Percentiles rank a stretch among this genome's conserved stretches.
These are phyloP conservation scores for Pseudogymnoascus sp. DNA, from an alignment of 2,329 filamentous ascomycete genomes.

Conservation along the genomic window DNA sequence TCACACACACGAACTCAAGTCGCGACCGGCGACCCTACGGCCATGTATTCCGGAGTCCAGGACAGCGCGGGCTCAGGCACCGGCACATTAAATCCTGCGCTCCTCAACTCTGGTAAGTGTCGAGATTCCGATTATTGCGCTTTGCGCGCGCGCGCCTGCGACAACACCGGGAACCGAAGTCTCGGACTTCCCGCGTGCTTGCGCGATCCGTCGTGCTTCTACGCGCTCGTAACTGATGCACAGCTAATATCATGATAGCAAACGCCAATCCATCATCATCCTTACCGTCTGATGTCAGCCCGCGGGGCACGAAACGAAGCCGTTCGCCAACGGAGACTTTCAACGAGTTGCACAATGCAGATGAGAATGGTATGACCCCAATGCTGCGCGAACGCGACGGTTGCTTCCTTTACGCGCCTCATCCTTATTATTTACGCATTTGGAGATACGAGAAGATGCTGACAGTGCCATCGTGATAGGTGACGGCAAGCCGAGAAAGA, in stretches of 20 bases:
- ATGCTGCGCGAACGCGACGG: background rate
- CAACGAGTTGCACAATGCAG: constrained; percentile 50
- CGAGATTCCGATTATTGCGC: constrained; percentile 18
- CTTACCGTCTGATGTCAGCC: constrained; percentile 45
- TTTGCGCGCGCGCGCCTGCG: constrained; percentile 17
- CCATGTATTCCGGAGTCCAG: constrained; percentile 10
- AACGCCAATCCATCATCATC: constrained; percentile 33
- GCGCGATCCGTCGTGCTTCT: constrained; percentile 25
- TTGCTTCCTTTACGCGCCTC: background rate
- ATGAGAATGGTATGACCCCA: constrained; percentile 65
- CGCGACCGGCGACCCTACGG: background rate
- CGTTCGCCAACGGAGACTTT: constrained; percentile 58
- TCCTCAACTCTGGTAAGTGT: constrained; percentile 54
- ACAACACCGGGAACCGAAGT: constrained; percentile 15
- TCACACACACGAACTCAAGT: constrained; percentile 5
- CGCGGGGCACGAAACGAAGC: constrained; percentile 71
- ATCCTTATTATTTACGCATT: background rate
- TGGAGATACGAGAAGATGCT: background rate
- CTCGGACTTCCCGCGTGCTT: constrained; percentile 10
- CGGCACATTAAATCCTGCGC: constrained; percentile 86
- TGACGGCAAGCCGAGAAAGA: constrained; percentile 34
- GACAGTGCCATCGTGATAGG: constrained; percentile 27
- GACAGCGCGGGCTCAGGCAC: constrained; percentile 68
- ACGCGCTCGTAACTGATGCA: constrained; percentile 1
- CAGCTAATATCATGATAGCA: background rate